Evolutionary conservation across 495 filamentous ascomycete genomes (phyloP), one percentile per base, ranked within the genome.

Genomic region (Neurospora terricola): DNA sequence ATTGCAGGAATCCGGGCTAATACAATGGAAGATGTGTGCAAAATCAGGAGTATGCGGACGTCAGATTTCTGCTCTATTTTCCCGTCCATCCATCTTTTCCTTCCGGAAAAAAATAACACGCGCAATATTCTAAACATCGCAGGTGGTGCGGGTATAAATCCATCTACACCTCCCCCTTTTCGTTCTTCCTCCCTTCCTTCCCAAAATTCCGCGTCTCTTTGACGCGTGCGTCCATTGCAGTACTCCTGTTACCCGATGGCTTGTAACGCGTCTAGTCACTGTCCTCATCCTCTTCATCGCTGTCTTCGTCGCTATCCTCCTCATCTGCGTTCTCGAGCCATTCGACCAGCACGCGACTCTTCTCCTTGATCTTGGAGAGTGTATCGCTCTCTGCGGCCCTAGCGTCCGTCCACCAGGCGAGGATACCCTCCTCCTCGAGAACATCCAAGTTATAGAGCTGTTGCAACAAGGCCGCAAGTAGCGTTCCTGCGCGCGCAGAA

Each of bases 321-420:
- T 92, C 91, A 76, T 93, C 91, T 0, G 92, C 93, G 76, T 93
- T 90, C 69, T 89, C 91, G 72, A 98, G 80, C 90, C 91, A 97
- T 73, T 96, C 92, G 38, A 98, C 90, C 81, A 99, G 90, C 69
- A 90, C 89, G 78, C 89, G 83, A 69, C 91, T 91, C 81, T 92
- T 90, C 39, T 83, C 88, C 76, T 91, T 90, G 34, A 98, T 89
- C 72, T 80, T 88, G 48, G 82, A 78, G 89, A 97, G 90, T 71
- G 87, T 86, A 38, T 91, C 91, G 9, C 82, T 88, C 71, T 84
- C 87, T 38, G 83, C 87, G 9, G 89, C 88, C 76, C 88, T 86
- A 73, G 85, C 84, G 80, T 96, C 89, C 23, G 84, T 86, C 95
- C 94, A 98, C 96, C 96, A 99, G 73, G 88, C 87, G 78, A 94